Conservation (phyloP, 2,329 filamentous ascomycete genomes). For the Leptographium wingfieldii region DNA sequence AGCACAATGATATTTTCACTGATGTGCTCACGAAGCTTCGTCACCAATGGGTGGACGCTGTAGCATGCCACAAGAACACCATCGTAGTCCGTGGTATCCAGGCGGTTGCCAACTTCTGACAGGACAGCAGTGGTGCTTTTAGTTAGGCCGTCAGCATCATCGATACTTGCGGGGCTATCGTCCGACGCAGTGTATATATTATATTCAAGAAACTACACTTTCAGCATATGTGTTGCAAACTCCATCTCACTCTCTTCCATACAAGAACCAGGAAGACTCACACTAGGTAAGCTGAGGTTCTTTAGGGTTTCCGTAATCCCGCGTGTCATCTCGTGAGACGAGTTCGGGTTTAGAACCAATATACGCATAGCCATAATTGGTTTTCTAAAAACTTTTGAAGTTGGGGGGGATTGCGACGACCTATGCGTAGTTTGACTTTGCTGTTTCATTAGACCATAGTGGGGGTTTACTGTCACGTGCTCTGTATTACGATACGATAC, state of each 20-base stretch:
- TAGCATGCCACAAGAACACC: constrained; percentile 84
- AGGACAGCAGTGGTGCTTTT: constrained; percentile 51
- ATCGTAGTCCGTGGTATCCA: constrained; percentile 40
- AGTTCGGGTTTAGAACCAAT: constrained; percentile 71
- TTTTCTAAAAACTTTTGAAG: background rate
- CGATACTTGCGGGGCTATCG: constrained; percentile 59
- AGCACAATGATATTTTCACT: constrained; percentile 39
- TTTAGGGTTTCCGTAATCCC: constrained; percentile 42
- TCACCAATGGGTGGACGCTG: constrained; percentile 68
- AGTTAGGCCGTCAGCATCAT: constrained; percentile 56
- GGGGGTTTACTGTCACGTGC: background rate
- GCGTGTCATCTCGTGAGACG: constrained; percentile 58
- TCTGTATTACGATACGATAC: background rate
- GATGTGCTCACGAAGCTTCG: constrained; percentile 30
- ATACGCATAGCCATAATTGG: constrained; percentile 28
- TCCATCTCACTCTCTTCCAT: too few relatives aligned
- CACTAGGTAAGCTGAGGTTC: constrained; percentile 25
- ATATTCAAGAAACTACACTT: constrained; percentile 33
- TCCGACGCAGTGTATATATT: constrained; percentile 54
- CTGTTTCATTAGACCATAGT: background rate
- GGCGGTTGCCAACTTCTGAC: constrained; percentile 31
- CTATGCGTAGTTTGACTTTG: too few relatives aligned
- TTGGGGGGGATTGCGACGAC: too few relatives aligned
- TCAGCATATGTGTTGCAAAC: background rate
- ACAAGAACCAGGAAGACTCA: constrained; percentile 13